phyloP scores from a whole-genome alignment of 2,329 filamentous ascomycete genomes.

The Colletotrichum tamarilloi region DNA sequence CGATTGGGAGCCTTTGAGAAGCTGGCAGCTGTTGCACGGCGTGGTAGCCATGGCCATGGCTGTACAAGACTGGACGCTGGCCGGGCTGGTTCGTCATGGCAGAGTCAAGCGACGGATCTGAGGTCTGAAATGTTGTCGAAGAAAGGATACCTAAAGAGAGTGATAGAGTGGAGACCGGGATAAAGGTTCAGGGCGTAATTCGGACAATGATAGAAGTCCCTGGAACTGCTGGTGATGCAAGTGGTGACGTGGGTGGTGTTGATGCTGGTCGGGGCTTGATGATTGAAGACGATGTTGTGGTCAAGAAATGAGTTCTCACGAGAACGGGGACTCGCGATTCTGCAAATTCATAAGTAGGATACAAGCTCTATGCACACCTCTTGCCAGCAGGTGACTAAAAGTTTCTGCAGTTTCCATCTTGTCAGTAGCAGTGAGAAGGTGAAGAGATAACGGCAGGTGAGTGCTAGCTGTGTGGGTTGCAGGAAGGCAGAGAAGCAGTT shows the following conservation, averaged over 20 bases:
- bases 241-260: not conserved
- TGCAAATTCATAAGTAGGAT: too few species aligned
- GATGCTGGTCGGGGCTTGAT: not conserved
- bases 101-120: not conserved
- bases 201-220: not conserved
- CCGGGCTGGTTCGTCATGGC: not conserved
- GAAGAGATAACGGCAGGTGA: not conserved
- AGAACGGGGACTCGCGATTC: not conserved
- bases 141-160: not conserved
- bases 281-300: not conserved
- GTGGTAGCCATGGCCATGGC: not conserved
- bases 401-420: too few species aligned
- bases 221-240: not conserved
- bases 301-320: not conserved
- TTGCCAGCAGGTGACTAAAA: not conserved
- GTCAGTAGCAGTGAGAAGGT: not conserved
- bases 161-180: not conserved
- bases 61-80: not conserved
- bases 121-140: not conserved
- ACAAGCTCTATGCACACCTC: too few species aligned
- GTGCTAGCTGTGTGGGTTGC: not conserved
- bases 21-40: not conserved
- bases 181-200: not conserved
- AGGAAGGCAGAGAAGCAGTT: not conserved
- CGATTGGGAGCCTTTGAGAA: slow-evolving; percentile 45